Conservation (phyloP, 1,284 basidiomycete species). For the Trichosporon ovoides region DNA sequence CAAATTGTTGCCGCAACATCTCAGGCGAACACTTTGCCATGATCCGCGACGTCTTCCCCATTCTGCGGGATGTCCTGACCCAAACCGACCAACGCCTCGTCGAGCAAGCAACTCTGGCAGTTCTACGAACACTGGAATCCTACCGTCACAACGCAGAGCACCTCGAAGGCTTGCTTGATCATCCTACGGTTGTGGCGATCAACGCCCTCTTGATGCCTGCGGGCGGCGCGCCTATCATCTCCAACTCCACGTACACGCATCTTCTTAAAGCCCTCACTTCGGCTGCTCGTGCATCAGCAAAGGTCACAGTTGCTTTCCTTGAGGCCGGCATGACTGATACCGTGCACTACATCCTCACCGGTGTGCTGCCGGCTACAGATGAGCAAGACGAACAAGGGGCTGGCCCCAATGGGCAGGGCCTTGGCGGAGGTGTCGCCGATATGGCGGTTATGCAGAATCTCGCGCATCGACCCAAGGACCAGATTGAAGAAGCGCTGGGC, state of each 20-base stretch:
- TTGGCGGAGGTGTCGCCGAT: conserved; percentile 79
- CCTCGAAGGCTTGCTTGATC: conserved; percentile 76
- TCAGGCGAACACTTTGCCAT: conserved; percentile 78
- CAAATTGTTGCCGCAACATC: conserved; percentile 89
- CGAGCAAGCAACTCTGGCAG: conserved; percentile 85
- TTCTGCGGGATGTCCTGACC: conserved; percentile 79
- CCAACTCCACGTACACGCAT: conserved; percentile 77
- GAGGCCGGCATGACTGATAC: conserved; percentile 87
- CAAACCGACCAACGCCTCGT: conserved; percentile 91
- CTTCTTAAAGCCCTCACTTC: conserved; percentile 81
- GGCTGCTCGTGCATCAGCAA: conserved; percentile 76
- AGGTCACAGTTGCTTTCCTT: conserved; percentile 74
- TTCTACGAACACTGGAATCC: conserved; percentile 85
- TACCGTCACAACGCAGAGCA: conserved; percentile 79
- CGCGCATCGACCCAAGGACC: conserved; percentile 92
- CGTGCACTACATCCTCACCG: conserved; percentile 86
- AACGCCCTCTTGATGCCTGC: conserved; percentile 78
- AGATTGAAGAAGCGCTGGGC: conserved; percentile 84
- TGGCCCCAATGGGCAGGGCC: conserved; percentile 57
- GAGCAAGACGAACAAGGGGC: conserved; percentile 62
- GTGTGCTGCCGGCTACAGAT: conserved; percentile 67
- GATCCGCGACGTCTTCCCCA: conserved; percentile 84
- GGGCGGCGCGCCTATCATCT: conserved; percentile 75
- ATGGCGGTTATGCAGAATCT: conserved; percentile 98
- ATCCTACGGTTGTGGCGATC: conserved; percentile 74